Evolutionary conservation across 2,329 filamentous ascomycete genomes (phyloP).

Genomic region (Pseudogymnoascus sp.): DNA sequence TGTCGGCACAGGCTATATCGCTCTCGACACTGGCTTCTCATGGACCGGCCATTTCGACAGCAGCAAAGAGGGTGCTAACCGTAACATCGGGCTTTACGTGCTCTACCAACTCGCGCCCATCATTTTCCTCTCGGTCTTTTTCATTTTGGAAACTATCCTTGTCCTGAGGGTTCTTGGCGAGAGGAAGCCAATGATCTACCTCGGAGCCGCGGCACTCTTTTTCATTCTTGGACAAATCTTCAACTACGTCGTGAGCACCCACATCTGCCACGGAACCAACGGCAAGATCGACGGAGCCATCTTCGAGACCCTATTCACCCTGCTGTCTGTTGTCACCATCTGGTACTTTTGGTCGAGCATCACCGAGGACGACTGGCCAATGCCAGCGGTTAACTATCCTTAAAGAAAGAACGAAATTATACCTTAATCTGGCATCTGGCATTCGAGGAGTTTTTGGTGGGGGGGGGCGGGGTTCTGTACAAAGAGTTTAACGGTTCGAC

Average conservation of each 20-base stretch:
- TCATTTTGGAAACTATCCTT: slow-evolving; percentile 72
- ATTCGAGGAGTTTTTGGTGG: slow-evolving; percentile 9
- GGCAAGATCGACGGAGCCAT: slow-evolving; percentile 89
- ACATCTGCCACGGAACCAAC: slow-evolving; percentile 76
- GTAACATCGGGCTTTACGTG: slow-evolving; percentile 82
- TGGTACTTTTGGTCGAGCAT: slow-evolving; percentile 99
- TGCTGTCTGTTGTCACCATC: slow-evolving; percentile 71
- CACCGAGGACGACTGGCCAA: slow-evolving; percentile 96
- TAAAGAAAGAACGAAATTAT: slow-evolving; percentile 29
- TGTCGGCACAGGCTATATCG: slow-evolving; percentile 89
- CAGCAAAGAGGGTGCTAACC: slow-evolving; percentile 53
- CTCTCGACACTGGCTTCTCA: slow-evolving; percentile 80
- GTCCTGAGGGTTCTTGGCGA: slow-evolving; percentile 84
- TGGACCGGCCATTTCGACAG: slow-evolving; percentile 75
- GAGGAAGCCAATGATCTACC: slow-evolving; percentile 84
- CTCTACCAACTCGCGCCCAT: slow-evolving; percentile 86
- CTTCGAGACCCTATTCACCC: slow-evolving; percentile 88
- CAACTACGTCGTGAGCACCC: slow-evolving; percentile 85
- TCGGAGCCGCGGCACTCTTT: slow-evolving; percentile 63
- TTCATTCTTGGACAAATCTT: slow-evolving; percentile 94
- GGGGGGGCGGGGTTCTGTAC: background rate
- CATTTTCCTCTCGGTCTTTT: slow-evolving; percentile 82
- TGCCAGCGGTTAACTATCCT: slow-evolving; percentile 30
- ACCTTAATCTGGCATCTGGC: slow-evolving; percentile 30
- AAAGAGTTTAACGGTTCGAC: slow-evolving; percentile 4